Percentiles rank a stretch among this genome's conserved stretches.
Evolutionary conservation across 441 rosid species (phyloP).

Genomic region (Gossypium schwendimanii): DNA sequence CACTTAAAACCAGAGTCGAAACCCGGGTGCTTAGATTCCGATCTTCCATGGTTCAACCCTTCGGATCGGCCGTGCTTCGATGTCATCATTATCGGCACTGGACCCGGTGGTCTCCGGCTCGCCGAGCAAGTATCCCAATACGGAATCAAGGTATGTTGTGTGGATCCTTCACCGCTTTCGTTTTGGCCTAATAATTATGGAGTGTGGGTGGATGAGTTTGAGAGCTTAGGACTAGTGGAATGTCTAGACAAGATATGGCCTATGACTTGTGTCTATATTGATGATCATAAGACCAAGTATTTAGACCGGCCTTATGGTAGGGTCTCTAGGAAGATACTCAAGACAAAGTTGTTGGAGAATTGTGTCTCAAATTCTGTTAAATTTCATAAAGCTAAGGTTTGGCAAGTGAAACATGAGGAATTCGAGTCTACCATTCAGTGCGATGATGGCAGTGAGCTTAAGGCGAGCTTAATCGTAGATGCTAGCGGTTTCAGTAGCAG

Average conservation of each 20-base stretch:
- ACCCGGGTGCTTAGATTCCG: conserved; percentile 29
- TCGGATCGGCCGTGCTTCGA: conserved; percentile 32
- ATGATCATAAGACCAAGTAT: conserved; percentile 42
- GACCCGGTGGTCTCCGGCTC: conserved; percentile 62
- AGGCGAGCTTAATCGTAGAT: conserved; percentile 49
- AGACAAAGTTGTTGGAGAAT: conserved; percentile 40
- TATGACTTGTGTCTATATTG: conserved; percentile 37
- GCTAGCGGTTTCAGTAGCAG: conserved; percentile 49
- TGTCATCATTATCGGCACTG: conserved; percentile 50
- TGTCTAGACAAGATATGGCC: conserved; percentile 60
- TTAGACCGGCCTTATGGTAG: conserved; percentile 57
- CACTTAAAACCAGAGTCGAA: conserved; percentile 35
- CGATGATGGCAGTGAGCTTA: conserved; percentile 47
- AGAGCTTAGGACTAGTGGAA: conserved; percentile 40
- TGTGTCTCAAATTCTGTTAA: conserved; percentile 39
- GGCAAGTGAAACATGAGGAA: conserved; percentile 51
- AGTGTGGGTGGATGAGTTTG: conserved; percentile 72
- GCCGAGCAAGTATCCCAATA: conserved; percentile 48
- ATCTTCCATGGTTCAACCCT: conserved; percentile 36
- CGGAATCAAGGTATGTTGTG: conserved; percentile 61
- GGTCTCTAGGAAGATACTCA: conserved; percentile 40
- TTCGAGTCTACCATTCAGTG: conserved; percentile 40
- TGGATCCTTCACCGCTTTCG: conserved; percentile 64
- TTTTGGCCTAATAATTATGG: conserved; percentile 63
- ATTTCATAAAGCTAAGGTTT: conserved; percentile 51